Evolutionary conservation across 805 yeast species (phyloP).

Genomic region (Candida lessepsii): DNA sequence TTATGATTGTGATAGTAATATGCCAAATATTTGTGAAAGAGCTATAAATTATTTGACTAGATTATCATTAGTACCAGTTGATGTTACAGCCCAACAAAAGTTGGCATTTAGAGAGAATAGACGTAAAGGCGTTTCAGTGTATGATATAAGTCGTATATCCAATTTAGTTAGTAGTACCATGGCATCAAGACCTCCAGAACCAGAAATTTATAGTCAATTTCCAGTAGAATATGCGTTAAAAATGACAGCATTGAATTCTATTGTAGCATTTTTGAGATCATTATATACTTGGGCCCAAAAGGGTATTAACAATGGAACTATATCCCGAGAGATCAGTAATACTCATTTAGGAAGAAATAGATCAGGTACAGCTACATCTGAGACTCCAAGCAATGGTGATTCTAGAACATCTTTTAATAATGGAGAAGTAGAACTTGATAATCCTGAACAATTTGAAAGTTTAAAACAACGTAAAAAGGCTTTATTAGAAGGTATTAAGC

Average conservation of each 20-base stretch:
- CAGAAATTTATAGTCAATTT: constrained; percentile 50
- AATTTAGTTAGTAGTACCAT: constrained; percentile 69
- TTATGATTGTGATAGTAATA: constrained; percentile 85
- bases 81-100: constrained; percentile 67
- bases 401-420: constrained; percentile 26
- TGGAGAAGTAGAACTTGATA: constrained; percentile 48
- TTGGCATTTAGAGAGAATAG: constrained; percentile 41
- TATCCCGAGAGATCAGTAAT: constrained; percentile 6
- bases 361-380: constrained; percentile 31
- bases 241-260: constrained; percentile 73
- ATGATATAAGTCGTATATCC: constrained; percentile 72
- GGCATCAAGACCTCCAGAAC: constrained; percentile 53
- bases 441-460: constrained; percentile 81
- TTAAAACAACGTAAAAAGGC: constrained; percentile 82
- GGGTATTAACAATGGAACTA: constrained; percentile 23
- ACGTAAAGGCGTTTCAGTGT: constrained; percentile 63
- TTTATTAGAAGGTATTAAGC: constrained; percentile 69
- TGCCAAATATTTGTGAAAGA: constrained; percentile 83
- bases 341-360: constrained; percentile 22
- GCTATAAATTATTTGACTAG: constrained; percentile 75
- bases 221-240: constrained; percentile 85
- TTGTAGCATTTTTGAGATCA: constrained; percentile 80
- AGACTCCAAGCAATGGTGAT: constrained; percentile 19
- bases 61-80: constrained; percentile 67
- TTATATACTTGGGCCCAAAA: constrained; percentile 85